Conservation (phyloP, 2,329 filamentous ascomycete species). For the Gliomastix tumulicola region DNA sequence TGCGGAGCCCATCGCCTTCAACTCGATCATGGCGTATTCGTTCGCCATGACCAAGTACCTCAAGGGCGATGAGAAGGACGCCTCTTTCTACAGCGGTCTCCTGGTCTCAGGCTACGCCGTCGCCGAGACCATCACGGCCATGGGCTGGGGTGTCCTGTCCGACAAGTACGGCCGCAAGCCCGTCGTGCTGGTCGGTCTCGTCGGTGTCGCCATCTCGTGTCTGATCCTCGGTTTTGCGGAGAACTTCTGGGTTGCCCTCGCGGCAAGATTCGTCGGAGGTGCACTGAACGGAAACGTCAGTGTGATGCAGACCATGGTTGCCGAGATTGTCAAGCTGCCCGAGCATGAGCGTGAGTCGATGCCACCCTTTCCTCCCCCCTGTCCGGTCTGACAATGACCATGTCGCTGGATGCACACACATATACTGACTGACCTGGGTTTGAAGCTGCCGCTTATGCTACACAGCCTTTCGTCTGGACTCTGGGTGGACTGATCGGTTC, state of each 20-base stretch:
- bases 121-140: conserved; percentile 72
- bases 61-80: conserved; percentile 56
- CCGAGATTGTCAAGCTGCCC: conserved; percentile 78
- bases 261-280: conserved; percentile 64
- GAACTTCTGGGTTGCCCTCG: conserved; percentile 64
- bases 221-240: conserved; percentile 62
- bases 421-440: conserved; percentile 56
- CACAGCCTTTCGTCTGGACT: conserved; percentile 69
- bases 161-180: conserved; percentile 69
- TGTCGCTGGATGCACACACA: too few species aligned
- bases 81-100: conserved; percentile 72
- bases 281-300: conserved; percentile 68
- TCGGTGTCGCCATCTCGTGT: conserved; percentile 54
- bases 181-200: conserved; percentile 58
- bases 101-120: conserved; percentile 69
- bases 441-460: conserved; percentile 69
- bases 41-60: conserved; percentile 67
- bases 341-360: conserved; percentile 64
- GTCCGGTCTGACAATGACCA: too few species aligned
- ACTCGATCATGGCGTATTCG: conserved; percentile 75
- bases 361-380: neutral
- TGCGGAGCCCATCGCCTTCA: conserved; percentile 74
- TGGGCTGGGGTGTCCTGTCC: conserved; percentile 56
- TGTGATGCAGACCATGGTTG: conserved; percentile 70
- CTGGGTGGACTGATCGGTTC: conserved; percentile 69